These are phyloP conservation scores for Didymella sp. DNA, from an alignment of 2,329 filamentous ascomycete species.

Conservation along the genomic window DNA sequence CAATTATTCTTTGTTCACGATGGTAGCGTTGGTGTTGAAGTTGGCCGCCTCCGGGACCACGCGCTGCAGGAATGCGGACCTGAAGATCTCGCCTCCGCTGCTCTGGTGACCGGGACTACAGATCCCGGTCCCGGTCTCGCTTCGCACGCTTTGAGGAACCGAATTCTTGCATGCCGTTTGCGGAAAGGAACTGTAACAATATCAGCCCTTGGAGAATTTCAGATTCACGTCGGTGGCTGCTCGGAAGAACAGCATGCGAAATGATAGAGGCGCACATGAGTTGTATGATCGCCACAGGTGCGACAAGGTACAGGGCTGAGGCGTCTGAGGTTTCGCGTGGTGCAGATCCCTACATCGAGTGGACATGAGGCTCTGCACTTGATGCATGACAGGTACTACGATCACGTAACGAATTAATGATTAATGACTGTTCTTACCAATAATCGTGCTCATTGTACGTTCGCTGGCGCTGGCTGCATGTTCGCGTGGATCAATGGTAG, in stretches of 20 bases:
- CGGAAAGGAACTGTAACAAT: not conserved
- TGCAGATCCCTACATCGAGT: not conserved
- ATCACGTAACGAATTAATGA: not conserved
- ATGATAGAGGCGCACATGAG: not conserved
- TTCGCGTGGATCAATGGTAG: not conserved
- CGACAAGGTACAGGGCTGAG: slow-evolving; percentile 1
- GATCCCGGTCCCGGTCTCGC: slow-evolving; percentile 5
- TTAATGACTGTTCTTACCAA: not conserved
- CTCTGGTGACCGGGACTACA: not conserved
- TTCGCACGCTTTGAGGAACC: not conserved
- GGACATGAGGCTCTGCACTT: not conserved
- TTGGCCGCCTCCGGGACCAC: slow-evolving; percentile 1
- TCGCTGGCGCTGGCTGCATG: not conserved
- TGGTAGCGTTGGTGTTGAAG: slow-evolving; percentile 4
- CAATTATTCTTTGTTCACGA: not conserved
- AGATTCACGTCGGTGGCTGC: not conserved
- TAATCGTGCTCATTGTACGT: not conserved
- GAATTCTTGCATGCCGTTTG: not conserved
- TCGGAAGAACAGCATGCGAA: not conserved
- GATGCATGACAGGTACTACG: not conserved
- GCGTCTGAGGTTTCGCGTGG: slow-evolving; percentile 15
- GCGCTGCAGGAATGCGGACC: slow-evolving; percentile 5
- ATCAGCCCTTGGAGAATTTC: not conserved
- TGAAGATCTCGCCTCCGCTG: slow-evolving; percentile 14
- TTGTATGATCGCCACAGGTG: slow-evolving; percentile 1